phyloP scores from a whole-genome alignment of 192 early-diverging fungal species.

The Oehlia diaphana region DNA sequence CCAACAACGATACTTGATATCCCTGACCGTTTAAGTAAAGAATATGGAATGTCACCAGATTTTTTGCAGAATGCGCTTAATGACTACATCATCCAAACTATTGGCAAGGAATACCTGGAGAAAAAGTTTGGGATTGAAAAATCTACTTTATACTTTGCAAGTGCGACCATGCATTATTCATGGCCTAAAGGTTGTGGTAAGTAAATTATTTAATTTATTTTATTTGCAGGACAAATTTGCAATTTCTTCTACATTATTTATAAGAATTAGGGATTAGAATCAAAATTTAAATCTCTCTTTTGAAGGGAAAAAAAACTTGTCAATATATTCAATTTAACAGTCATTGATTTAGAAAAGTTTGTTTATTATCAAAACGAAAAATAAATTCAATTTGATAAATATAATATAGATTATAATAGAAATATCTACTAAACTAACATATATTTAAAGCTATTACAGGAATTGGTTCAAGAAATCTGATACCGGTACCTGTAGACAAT shows the following conservation, averaged over 20 bases:
- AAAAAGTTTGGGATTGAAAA: not conserved
- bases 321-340: too few species aligned
- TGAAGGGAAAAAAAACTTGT: too few species aligned
- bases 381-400: too few species aligned
- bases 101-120: not conserved
- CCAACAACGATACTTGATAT: not conserved
- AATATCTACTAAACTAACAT: not conserved
- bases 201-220: not conserved
- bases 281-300: not conserved
- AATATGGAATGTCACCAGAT: not conserved
- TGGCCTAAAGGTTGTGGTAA: conserved; percentile 13
- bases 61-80: not conserved
- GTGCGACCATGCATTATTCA: not conserved
- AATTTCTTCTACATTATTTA: too few species aligned
- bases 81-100: not conserved
- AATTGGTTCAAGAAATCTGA: conserved; percentile 3
- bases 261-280: too few species aligned
- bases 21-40: not conserved
- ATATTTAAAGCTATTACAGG: not conserved
- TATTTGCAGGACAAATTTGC: not conserved
- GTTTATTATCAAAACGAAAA: too few species aligned
- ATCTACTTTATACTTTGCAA: not conserved
- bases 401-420: too few species aligned
- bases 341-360: too few species aligned
- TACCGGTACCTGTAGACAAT: not conserved